Base-by-base conservation (phyloP, 2,329 filamentous ascomycete genomes). In the Aspergillus chevalieri region DNA sequence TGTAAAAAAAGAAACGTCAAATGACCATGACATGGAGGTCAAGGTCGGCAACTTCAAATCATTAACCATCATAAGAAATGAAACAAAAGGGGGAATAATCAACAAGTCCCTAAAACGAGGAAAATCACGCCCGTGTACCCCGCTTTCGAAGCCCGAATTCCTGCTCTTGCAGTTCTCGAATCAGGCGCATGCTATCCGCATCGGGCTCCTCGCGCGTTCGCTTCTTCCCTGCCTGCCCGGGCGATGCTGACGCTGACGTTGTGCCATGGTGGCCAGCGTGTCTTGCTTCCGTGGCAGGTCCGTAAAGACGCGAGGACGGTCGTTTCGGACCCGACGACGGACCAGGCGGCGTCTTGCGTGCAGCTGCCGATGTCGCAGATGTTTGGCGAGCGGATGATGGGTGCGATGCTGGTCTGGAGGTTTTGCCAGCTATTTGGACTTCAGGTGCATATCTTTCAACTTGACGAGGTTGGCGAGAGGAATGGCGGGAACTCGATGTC, bases 121-220 rank as follows among this genome's bases (percentile, higher is more conserved):
- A n/a, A 6, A 41, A 14, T 54, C 46, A 61, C 22, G 52, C 54
- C 38, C 58, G 53, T 22, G 57, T 50, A 9, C 52, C 43, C 47
- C 70, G 64, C 58, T 67, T 67, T 39, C 72, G 65, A 45, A 75
- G 59, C 19, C 72, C 70, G 47, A 74, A 73, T 22, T 75, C 72
- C 49, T 72, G 67, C 54, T 73, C 72, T 50, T 74, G 72, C 28
- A 75, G 54, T 57, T 74, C 69, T 49, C 69, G 67, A 44, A 74
- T 74, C 43, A 74, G 53, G 45, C 65, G 68, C 52, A 74, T 54
- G 46, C 69, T 74, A 48, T 74, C 72, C 6, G 66, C 64, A 54
- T 75, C 72, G 7, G 65, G 59, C 19, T 65, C 65, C 24, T 61
- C 15, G 69, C 64, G 39, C 57, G 58, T 6, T 65, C 59, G 41